Conservation (phyloP, 768 basidiomycete species). For the Tulasnella sp. region DNA sequence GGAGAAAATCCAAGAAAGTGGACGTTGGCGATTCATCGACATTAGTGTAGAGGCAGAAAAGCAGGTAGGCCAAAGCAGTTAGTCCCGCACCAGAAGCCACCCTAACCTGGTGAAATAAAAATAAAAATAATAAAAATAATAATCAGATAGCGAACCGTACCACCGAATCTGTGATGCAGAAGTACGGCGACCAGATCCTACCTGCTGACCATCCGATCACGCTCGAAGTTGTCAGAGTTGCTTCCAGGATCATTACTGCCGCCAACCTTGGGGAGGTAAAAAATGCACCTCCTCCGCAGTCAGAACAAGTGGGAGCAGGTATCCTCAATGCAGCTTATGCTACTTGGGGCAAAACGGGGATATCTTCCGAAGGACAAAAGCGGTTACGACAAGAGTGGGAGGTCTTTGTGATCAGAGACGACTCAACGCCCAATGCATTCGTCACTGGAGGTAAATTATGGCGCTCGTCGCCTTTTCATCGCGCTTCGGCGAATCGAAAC, state of each 20-base stretch:
- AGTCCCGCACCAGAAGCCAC: too few relatives aligned
- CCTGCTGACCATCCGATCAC: constrained; percentile 57
- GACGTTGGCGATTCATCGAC: constrained; percentile 83
- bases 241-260: constrained; percentile 52
- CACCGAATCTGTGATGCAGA: constrained; percentile 34
- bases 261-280: constrained; percentile 60
- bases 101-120: too few relatives aligned
- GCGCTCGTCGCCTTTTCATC: not conserved
- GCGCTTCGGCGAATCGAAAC: not conserved
- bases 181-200: constrained; percentile 47
- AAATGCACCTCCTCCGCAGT: constrained; percentile 22
- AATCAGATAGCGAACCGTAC: constrained; percentile 35
- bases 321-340: constrained; percentile 21
- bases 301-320: constrained; percentile 4
- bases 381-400: constrained; percentile 39
- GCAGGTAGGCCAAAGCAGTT: constrained; percentile 27
- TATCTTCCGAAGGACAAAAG: not conserved
- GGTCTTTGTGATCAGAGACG: constrained; percentile 67
- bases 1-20: constrained; percentile 77
- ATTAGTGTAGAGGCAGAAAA: constrained; percentile 47
- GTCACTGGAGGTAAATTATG: constrained; percentile 50
- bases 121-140: too few relatives aligned
- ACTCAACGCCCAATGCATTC: constrained; percentile 61
- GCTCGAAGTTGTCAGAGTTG: constrained; percentile 57
- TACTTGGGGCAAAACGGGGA: constrained; percentile 22